Conservation (phyloP, 805 yeast genomes). For the Saccharomycopsis fermentans region DNA sequence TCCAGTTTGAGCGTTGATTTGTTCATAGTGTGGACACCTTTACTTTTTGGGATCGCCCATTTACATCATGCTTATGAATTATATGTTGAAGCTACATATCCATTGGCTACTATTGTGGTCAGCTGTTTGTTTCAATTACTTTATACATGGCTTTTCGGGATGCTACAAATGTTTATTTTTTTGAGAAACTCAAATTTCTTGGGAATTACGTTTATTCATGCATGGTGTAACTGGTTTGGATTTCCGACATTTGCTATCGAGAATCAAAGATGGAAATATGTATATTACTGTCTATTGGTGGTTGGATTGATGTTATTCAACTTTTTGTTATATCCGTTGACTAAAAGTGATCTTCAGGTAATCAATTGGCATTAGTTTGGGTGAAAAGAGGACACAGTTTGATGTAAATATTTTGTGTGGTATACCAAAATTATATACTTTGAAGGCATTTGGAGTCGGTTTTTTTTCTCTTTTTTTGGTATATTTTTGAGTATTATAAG, state of each 20-base stretch:
- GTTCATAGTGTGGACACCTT: conserved; percentile 39
- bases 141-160: conserved; percentile 67
- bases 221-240: conserved; percentile 61
- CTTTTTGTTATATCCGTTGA: conserved; percentile 22
- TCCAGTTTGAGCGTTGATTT: conserved; percentile 13
- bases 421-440: no score
- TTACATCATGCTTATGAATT: conserved; percentile 58
- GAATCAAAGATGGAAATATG: conserved; percentile 23
- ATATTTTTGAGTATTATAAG: no score
- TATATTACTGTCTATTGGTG: conserved; percentile 32
- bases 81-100: conserved; percentile 23
- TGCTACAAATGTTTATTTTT: conserved; percentile 47
- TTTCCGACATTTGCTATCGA: conserved; percentile 35
- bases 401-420: no score
- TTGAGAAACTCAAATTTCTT: conserved; percentile 44
- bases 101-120: conserved; percentile 27
- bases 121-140: conserved; percentile 40
- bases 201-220: conserved; percentile 50
- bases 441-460: no score
- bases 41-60: conserved; percentile 70
- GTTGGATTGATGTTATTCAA: conserved; percentile 36
- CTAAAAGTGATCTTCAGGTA: conserved; percentile 20
- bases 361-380: conserved; percentile 14
- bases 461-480: no score
- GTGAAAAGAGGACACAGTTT: no score